Base-by-base conservation (phyloP, 805 yeast genomes). In the Candida methanosorbosa region DNA sequence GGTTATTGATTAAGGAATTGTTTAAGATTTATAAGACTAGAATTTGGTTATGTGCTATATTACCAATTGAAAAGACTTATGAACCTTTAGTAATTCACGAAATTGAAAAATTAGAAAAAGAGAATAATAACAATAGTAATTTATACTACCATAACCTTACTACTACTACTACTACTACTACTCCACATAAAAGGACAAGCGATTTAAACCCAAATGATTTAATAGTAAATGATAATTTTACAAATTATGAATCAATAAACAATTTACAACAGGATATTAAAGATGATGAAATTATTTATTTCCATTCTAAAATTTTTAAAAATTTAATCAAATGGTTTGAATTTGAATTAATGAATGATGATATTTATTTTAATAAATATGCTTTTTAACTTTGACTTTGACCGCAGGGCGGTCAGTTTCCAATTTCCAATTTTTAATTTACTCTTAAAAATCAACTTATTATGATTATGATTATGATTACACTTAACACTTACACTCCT, bases 1-100 rank as follows among this genome's bases (percentile, higher is more conserved):
- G 90, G 38, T 81, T 74, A 30, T 64, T 81, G 48, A 81, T 81
- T 36, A 75, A 81, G 39, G 90, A 81, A 48, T 57, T 81, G 21
- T 81, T 80, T 64, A 75, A 79, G 50, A 74, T 78, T 39, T 81
- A 79, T 62, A 81, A 81, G 57, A 81, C 88, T 0, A 65, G 90
- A 48, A 81, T 81, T 43, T 83, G 94, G 92, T 61, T 83, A 57
- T 80, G 88, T 64, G 88, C 92, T 0, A 81, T 81, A 19, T 48
- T 62, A 36, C 63, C 66, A 9, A 45, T 57, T n/a, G 65, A 60
- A 27, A 52, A 46, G 22, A 48, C 54, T n/a, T 49, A 39, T 33
- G 40, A 44, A 29, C 57, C 59, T 6, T 46, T 57, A 9, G 39
- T 53, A 21, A 51, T 50, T 4, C 48, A 57, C 40, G 59, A 56